These are phyloP conservation scores for Gossypium herbaceum DNA, from an alignment of 345 rosid genomes.

Conservation along the genomic window DNA sequence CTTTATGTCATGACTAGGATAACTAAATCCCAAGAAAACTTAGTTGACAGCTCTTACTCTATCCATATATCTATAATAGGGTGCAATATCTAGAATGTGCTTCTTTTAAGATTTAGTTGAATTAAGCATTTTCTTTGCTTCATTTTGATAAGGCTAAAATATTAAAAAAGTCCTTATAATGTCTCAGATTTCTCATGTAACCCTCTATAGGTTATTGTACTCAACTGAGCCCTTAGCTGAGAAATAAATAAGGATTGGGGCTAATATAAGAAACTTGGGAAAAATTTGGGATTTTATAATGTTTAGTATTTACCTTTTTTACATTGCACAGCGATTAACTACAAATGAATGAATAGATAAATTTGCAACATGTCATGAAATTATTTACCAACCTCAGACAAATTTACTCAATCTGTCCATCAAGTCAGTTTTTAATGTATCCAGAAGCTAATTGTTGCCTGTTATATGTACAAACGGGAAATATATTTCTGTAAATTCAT, in stretches of 20 bases:
- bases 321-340: background rate
- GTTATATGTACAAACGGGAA: background rate
- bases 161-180: background rate
- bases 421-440: background rate
- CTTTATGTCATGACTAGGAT: background rate
- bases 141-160: background rate
- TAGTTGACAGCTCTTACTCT: background rate
- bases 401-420: background rate
- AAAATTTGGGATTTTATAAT: background rate
- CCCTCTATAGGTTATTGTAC: background rate
- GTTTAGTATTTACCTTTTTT: background rate
- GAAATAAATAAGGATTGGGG: background rate
- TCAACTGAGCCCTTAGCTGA: background rate
- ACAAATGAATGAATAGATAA: background rate
- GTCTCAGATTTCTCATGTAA: background rate
- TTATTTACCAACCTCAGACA: background rate
- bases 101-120: background rate
- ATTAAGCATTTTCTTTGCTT: background rate
- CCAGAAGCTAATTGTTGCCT: background rate
- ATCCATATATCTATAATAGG: background rate
- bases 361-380: background rate
- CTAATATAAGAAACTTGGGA: background rate
- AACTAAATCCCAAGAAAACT: background rate
- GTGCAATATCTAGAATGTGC: background rate
- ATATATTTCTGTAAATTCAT: background rate